These are phyloP conservation scores for Hygrocybe punicea DNA, from an alignment of 768 basidiomycete species.

Conservation along the genomic window DNA sequence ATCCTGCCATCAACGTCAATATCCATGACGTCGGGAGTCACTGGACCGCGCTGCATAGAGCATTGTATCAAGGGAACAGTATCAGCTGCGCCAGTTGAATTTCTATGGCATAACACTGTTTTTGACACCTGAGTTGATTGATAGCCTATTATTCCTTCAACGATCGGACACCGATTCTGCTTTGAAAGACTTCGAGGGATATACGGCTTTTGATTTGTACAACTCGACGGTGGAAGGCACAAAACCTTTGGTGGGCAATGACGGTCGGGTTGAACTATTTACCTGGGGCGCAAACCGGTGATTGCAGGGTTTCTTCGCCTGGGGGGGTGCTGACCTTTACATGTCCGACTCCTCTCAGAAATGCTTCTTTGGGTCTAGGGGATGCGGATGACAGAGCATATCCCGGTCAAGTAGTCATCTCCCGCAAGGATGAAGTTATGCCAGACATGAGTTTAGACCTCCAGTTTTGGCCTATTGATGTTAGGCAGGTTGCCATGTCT, in stretches of 20 bases:
- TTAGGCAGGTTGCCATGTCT: constrained; percentile 74
- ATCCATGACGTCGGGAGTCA: constrained; percentile 75
- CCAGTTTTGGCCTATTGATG: constrained; percentile 60
- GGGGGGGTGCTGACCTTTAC: not conserved
- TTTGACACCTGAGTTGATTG: constrained; percentile 20
- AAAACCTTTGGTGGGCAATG: constrained; percentile 43
- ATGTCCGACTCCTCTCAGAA: constrained; percentile 43
- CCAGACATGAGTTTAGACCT: constrained; percentile 32
- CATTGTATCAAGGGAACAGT: constrained; percentile 78
- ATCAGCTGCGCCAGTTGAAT: constrained; percentile 53
- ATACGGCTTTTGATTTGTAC: constrained; percentile 89
- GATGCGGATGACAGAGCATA: constrained; percentile 73
- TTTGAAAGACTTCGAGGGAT: constrained; percentile 81
- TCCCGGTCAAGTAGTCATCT: constrained; percentile 72
- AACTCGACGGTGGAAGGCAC: constrained; percentile 83
- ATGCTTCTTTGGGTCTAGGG: constrained; percentile 82
- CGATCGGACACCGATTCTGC: constrained; percentile 67
- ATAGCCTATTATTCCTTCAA: constrained; percentile 70
- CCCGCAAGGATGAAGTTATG: constrained; percentile 31
- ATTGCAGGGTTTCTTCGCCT: constrained; percentile 10
- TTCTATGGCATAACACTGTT: constrained; percentile 6
- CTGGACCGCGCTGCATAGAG: constrained; percentile 90
- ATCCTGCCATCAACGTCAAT: constrained; percentile 77
- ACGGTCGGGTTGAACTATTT: constrained; percentile 56
- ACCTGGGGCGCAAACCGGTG: constrained; percentile 70